Conservation (phyloP, 805 yeast genomes). For the Starmerella stigmatis region DNA sequence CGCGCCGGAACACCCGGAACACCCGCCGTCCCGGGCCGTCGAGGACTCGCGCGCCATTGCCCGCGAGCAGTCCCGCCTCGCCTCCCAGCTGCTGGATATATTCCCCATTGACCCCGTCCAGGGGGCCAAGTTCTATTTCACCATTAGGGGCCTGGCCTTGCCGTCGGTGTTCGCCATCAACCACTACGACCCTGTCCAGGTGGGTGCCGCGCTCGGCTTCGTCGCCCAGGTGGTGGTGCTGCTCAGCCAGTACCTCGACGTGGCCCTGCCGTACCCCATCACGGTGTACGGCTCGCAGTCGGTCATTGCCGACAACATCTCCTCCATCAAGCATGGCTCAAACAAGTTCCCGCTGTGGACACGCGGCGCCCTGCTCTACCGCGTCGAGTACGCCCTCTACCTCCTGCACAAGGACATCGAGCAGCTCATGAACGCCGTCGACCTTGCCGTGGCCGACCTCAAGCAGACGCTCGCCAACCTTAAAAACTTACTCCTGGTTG, state of each 20-base stretch:
- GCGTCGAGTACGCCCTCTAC: constrained; percentile 43
- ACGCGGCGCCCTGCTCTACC: constrained; percentile 35
- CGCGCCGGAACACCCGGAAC: background rate
- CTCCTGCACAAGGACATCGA: constrained; percentile 41
- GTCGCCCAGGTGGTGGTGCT: constrained; percentile 36
- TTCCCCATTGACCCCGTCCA: constrained; percentile 30
- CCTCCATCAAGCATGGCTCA: constrained; percentile 33
- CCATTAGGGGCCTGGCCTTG: constrained; percentile 31
- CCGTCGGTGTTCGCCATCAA: constrained; percentile 27
- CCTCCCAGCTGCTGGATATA: constrained; percentile 24
- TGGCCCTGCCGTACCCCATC: constrained; percentile 43
- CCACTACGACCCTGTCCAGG: constrained; percentile 32
- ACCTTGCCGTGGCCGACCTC: constrained; percentile 29
- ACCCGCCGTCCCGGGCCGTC: background rate
- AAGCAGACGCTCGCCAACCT: constrained; percentile 33
- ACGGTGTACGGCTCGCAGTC: constrained; percentile 41
- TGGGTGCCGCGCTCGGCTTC: constrained; percentile 43
- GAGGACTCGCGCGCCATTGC: constrained; percentile 1
- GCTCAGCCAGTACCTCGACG: constrained; percentile 35
- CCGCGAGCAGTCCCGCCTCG: constrained; percentile 26
- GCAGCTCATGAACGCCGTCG: constrained; percentile 33
- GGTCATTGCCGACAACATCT: constrained; percentile 40
- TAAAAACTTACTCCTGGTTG: constrained; percentile 29
- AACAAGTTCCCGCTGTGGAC: constrained; percentile 42
- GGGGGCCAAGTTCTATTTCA: constrained; percentile 25